Base-by-base conservation (phyloP, 352 stramenopile species). In the Nothophytophthora sp. region DNA sequence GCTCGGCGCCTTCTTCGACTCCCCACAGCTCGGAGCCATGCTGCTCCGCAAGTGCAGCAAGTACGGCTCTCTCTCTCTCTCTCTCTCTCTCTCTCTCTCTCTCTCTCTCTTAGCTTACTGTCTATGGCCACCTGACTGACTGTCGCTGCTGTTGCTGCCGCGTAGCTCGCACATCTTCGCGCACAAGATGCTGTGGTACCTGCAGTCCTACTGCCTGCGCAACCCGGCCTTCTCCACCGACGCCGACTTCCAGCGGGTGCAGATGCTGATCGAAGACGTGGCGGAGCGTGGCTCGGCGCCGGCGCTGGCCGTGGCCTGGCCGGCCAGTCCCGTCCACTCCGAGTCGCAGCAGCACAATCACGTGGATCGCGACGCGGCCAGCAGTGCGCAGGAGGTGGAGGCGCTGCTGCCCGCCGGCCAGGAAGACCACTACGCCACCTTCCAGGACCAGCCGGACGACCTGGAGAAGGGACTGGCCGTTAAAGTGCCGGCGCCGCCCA, bases 151-250 rank as follows among this genome's bases (percentile, higher is more conserved):
- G 25, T 18, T 46, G 25, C 19, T 36, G 10, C n/a, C n/a, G n/a
- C n/a, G 32, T 46, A 89, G 78, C 29, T 93, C 84, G 38, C 81
- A 94, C 55, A 80, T 92, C 42, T 92, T 94, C 42, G 84, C 84
- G 7, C 81, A 94, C 62, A 86, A 86, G 46, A 90, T 94, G 67
- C 40, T 90, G 24, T 94, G 84, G 84, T 94, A 91, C 35, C 54
- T 94, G 41, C 67, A 86, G 57, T 91, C 81, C 8, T 92, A 89
- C 50, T 92, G 84, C 46, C 58, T 90, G 9, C 49, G 70, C 27
- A 92, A 85, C 33, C 68, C 76, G 3, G 54, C 71, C 10, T 86
- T 90, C 37, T 38, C 59, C n/a, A 85, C 63, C 1, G 62, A 83
- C 15, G 75, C 79, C 24, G 79, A 73, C 42, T 58, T 58, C 13